These are phyloP conservation scores for Candida argentea DNA, from an alignment of 805 yeast species.

Conservation along the genomic window DNA sequence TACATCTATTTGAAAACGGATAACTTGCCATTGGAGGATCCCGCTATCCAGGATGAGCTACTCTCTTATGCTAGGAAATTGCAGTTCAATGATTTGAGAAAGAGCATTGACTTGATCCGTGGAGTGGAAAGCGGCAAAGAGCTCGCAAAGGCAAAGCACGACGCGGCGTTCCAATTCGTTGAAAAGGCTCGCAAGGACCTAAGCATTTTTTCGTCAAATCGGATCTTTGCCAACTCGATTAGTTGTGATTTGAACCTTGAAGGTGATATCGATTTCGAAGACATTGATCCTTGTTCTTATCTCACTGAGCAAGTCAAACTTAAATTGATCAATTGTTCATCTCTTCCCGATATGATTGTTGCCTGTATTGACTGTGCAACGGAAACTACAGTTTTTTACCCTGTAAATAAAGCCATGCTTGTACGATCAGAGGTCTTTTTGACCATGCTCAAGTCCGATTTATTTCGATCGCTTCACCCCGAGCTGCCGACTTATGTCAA, in stretches of 20 bases:
- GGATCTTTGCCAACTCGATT: slow-evolving; percentile 13
- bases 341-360: slow-evolving; percentile 40
- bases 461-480: slow-evolving; percentile 10
- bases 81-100: slow-evolving; percentile 25
- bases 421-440: slow-evolving; percentile 54
- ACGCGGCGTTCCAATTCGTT: slow-evolving; percentile 19
- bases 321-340: slow-evolving; percentile 12
- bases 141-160: slow-evolving; percentile 20
- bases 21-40: slow-evolving; percentile 16
- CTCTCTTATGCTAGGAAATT: slow-evolving; percentile 21
- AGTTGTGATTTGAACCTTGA: slow-evolving; percentile 6
- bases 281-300: slow-evolving; percentile 11
- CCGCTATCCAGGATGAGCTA: slow-evolving; percentile 10
- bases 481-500: slow-evolving; percentile 9
- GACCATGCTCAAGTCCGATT: slow-evolving; percentile 46
- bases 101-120: slow-evolving; percentile 20
- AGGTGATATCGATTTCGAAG: slow-evolving; percentile 22
- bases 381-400: slow-evolving; percentile 34
- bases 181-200: slow-evolving; percentile 27
- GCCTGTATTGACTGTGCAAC: slow-evolving; percentile 19
- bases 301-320: slow-evolving; percentile 13
- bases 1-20: slow-evolving; percentile 25
- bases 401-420: slow-evolving; percentile 54
- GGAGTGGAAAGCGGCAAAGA: slow-evolving; percentile 12
- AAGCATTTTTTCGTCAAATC: slow-evolving; percentile 14